Base-by-base conservation (phyloP, 140 eudicot species). In the Cichorium intybus region DNA sequence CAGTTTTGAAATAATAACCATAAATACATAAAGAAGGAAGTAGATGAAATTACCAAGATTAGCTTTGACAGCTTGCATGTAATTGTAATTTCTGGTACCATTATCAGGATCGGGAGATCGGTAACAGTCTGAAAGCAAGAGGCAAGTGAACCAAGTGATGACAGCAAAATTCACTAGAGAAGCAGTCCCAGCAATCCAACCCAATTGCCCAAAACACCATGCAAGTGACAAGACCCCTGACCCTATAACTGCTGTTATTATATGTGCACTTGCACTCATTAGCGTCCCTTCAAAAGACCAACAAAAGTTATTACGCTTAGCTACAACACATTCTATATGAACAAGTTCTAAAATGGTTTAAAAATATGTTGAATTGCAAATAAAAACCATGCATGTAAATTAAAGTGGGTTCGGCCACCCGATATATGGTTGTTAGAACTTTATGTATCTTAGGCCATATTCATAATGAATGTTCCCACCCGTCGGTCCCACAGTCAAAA, bases 191-290 rank as follows among this genome's bases (percentile, higher is more conserved):
- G 79, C 64, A 1, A 81, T 16, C 93, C 93, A 81, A 48, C 93
- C 85, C 26, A 87, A 77, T 23, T 87, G 90, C 15, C 87, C 90
- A 29, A 81, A 73, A n/a, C 81, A 81, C 95, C 95, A 87, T 1
- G 90, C 79, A 2, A 86, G 69, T 43, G 95, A 83, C 11, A 86
- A 79, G 2, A 86, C 95, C 35, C 95, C 95, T 0, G 95, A 86
- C 6, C 95, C 95, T 31, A 86, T 86, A 2, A 83, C 65, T 10
- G 90, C 82, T 20, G 95, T 86, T 21, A 86, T 73, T 24, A 86
- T 86, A 63, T 86, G 95, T 7, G 87, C 85, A 64, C 90, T 86
- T 55, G 90, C 95, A 9, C 33, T 43, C 49, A 10, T 28, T 64
- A 26, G 41, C 47, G 58, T 48, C 29, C 70, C 58, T 63, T 27